Percentiles rank a stretch among this genome's conserved stretches.
Conservation (phyloP, 1,284 basidiomycete species). For the Ganoderma meredithae region DNA sequence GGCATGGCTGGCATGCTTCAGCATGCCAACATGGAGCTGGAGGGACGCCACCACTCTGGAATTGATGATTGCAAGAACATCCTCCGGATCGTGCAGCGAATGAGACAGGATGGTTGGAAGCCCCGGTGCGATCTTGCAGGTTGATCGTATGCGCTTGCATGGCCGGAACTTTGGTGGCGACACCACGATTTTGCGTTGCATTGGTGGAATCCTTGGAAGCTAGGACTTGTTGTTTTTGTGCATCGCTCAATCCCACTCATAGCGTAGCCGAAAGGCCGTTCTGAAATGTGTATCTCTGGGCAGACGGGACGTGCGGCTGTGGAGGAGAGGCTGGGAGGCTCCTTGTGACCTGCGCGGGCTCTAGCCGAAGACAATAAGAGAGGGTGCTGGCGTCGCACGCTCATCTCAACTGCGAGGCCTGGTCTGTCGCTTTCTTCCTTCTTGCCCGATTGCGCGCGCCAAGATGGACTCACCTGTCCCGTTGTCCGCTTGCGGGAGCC, state of each 20-base stretch:
- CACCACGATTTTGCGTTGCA: background rate
- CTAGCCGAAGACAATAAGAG: constrained; percentile 32
- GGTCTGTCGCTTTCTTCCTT: background rate
- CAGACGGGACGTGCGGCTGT: background rate
- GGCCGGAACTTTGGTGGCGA: background rate
- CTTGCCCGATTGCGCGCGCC: constrained; percentile 10
- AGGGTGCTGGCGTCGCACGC: constrained; percentile 16
- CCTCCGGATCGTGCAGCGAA: constrained; percentile 42
- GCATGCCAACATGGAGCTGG: constrained; percentile 38
- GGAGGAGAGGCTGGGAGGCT: background rate
- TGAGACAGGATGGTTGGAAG: constrained; percentile 40
- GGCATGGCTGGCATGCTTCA: constrained; percentile 41
- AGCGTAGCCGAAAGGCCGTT: background rate
- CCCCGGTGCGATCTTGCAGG: constrained; percentile 30
- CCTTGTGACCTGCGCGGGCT: constrained; percentile 20
- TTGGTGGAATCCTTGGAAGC: background rate
- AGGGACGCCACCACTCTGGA: constrained; percentile 51
- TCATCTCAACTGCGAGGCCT: constrained; percentile 3
- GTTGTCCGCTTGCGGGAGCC: constrained; percentile 7
- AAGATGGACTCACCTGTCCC: constrained; percentile 8
- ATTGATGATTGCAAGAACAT: constrained; percentile 52
- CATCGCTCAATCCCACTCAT: constrained; percentile 11
- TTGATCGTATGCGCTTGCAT: background rate
- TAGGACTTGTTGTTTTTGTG: background rate
- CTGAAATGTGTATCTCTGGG: background rate